Evolutionary conservation across 169 alveolate genomes (phyloP).

Genomic region (Eimeria zaria): DNA sequence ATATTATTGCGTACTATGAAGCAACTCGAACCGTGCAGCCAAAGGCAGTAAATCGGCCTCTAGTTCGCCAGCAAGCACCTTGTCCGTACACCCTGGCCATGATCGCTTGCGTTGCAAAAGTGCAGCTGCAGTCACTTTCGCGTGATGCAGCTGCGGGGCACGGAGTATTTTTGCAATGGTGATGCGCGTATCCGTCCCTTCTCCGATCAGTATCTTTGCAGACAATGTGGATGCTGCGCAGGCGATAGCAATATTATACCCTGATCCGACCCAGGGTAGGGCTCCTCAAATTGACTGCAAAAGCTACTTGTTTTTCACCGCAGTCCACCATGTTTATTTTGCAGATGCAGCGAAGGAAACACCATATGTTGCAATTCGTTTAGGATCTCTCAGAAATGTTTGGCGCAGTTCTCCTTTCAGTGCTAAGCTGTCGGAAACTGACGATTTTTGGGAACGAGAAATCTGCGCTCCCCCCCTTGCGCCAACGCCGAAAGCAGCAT

Average conservation of each 20-base stretch:
- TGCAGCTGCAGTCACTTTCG: not conserved
- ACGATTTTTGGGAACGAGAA: constrained; percentile 46
- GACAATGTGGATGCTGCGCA: constrained; percentile 68
- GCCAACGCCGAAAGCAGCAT: not conserved
- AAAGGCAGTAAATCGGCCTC: not conserved
- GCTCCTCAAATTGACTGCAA: constrained; percentile 19
- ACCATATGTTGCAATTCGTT: constrained; percentile 72
- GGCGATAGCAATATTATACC: constrained; percentile 74
- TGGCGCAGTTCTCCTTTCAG: constrained; percentile 76
- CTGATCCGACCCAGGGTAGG: constrained; percentile 70
- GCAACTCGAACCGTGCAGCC: not conserved
- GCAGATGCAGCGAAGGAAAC: constrained; percentile 63
- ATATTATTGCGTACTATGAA: not conserved
- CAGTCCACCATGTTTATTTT: constrained; percentile 7
- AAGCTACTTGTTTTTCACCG: not conserved
- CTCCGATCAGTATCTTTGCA: constrained; percentile 58
- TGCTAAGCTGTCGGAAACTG: constrained; percentile 32
- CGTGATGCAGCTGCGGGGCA: constrained; percentile 25
- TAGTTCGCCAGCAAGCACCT: not conserved
- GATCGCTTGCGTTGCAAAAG: constrained; percentile 5
- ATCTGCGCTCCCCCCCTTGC: constrained; percentile 70
- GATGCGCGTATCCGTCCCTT: constrained; percentile 70
- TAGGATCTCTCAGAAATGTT: constrained; percentile 66
- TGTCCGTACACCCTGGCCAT: constrained; percentile 59
- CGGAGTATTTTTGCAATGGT: constrained; percentile 57